Percentiles rank a stretch among this genome's conserved stretches.
Conservation (phyloP, 345 rosid genomes). For the Eucalyptus polybractea region DNA sequence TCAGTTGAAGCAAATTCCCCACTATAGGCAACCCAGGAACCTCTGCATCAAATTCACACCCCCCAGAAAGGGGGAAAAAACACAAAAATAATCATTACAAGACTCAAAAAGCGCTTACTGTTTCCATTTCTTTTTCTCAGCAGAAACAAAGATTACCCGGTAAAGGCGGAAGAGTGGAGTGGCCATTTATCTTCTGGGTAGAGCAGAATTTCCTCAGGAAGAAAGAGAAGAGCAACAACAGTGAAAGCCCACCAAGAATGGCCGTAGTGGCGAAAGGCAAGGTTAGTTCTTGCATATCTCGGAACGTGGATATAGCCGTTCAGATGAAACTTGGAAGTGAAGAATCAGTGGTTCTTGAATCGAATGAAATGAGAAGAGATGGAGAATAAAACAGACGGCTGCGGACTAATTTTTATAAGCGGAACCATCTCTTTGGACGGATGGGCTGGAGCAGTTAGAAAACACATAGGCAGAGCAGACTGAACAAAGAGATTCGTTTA, state of each 20-base stretch:
- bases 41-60: slow-evolving; percentile 14
- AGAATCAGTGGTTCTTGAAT: not conserved
- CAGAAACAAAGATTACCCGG: not conserved
- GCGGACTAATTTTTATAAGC: not conserved
- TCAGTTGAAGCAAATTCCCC: slow-evolving; percentile 78
- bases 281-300: not conserved
- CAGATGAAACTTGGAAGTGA: not conserved
- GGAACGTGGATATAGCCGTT: not conserved
- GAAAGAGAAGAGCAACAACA: not conserved
- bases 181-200: not conserved
- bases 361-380: not conserved
- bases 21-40: slow-evolving; percentile 69
- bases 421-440: not conserved
- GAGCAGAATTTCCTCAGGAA: not conserved
- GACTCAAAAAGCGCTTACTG: not conserved
- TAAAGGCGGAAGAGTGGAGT: not conserved
- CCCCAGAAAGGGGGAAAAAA: not conserved
- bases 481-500: not conserved
- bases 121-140: not conserved
- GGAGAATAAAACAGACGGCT: not conserved
- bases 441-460: not conserved
- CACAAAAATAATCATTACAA: not conserved
- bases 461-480: not conserved
- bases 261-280: not conserved
- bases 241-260: not conserved